Percentiles rank a stretch among this genome's conserved stretches.
phyloP scores from a whole-genome alignment of 1,284 basidiomycete species.

The Golubevia pallescens region DNA sequence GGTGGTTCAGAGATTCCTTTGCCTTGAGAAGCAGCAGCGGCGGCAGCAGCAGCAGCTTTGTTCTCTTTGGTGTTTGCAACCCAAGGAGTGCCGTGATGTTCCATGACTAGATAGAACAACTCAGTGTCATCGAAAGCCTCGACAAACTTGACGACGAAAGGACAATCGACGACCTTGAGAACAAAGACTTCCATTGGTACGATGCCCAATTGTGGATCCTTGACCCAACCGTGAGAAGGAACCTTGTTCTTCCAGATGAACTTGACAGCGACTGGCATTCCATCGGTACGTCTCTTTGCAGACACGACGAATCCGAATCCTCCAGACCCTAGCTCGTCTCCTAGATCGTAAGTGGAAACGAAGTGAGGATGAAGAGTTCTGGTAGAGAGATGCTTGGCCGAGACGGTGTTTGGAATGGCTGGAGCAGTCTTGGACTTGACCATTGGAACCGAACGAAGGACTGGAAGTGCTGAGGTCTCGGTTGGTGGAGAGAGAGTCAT shows the following conservation, averaged over 20 bases:
- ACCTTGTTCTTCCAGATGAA: conserved; percentile 87
- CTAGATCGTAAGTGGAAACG: conserved; percentile 72
- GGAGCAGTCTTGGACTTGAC: not conserved
- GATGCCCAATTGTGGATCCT: conserved; percentile 67
- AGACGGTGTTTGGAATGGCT: conserved; percentile 2
- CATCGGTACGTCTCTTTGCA: conserved; percentile 51
- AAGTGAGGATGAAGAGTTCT: conserved; percentile 73
- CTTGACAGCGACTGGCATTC: conserved; percentile 85
- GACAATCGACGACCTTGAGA: conserved; percentile 76
- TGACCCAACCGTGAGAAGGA: conserved; percentile 78
- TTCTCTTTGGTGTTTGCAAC: conserved; percentile 21
- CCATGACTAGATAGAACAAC: conserved; percentile 90
- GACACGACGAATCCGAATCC: conserved; percentile 85
- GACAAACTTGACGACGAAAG: conserved; percentile 80
- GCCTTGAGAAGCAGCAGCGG: conserved; percentile 10
- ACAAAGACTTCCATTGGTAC: conserved; percentile 83
- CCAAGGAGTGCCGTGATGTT: conserved; percentile 89
- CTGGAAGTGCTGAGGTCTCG: conserved; percentile 6
- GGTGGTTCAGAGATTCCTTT: conserved; percentile 14
- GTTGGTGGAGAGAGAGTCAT: conserved; percentile 15
- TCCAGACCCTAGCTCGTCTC: conserved; percentile 79
- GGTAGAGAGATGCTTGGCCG: conserved; percentile 5
- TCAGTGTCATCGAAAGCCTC: conserved; percentile 81
- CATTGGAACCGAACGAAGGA: not conserved
- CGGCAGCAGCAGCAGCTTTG: conserved; percentile 15